phyloP scores from a whole-genome alignment of 2,329 filamentous ascomycete species.

The Penicillium sp. region DNA sequence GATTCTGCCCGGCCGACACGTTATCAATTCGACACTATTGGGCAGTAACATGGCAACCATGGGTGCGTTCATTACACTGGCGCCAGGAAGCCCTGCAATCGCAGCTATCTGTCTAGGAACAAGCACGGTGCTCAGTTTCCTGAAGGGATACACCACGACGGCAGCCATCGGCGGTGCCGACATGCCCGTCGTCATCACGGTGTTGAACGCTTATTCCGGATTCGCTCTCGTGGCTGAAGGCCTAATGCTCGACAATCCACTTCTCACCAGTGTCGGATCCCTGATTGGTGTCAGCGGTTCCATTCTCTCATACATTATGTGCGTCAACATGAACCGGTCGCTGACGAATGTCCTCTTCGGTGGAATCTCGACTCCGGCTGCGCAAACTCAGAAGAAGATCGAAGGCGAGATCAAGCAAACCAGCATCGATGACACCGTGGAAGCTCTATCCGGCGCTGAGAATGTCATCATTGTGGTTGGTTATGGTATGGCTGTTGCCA shows the following conservation, averaged over 20 bases:
- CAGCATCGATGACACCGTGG: slow-evolving; percentile 75
- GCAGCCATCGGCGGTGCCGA: slow-evolving; percentile 89
- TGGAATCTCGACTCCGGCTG: slow-evolving; percentile 66
- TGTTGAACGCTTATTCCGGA: slow-evolving; percentile 86
- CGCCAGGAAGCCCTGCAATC: slow-evolving; percentile 73
- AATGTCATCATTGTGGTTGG: slow-evolving; percentile 87
- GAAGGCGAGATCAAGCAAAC: slow-evolving; percentile 78
- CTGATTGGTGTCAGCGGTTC: slow-evolving; percentile 86
- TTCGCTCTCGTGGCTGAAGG: slow-evolving; percentile 89
- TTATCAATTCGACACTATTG: slow-evolving; percentile 72
- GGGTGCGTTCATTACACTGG: slow-evolving; percentile 79
- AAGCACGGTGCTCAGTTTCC: slow-evolving; percentile 74
- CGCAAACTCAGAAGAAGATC: slow-evolving; percentile 67
- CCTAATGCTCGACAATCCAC: slow-evolving; percentile 84
- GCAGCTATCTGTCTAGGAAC: slow-evolving; percentile 75
- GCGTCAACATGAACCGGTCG: slow-evolving; percentile 87
- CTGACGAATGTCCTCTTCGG: slow-evolving; percentile 89
- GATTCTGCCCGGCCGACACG: slow-evolving; percentile 69
- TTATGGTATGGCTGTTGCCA: slow-evolving; percentile 92
- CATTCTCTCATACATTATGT: slow-evolving; percentile 84
- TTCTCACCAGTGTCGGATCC: slow-evolving; percentile 81
- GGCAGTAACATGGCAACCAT: slow-evolving; percentile 78
- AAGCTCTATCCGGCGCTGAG: slow-evolving; percentile 72
- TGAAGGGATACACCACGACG: slow-evolving; percentile 85
- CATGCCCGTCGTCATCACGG: slow-evolving; percentile 89